phyloP scores from a whole-genome alignment of 306 rosid genomes.

The Medicago lupulina region DNA sequence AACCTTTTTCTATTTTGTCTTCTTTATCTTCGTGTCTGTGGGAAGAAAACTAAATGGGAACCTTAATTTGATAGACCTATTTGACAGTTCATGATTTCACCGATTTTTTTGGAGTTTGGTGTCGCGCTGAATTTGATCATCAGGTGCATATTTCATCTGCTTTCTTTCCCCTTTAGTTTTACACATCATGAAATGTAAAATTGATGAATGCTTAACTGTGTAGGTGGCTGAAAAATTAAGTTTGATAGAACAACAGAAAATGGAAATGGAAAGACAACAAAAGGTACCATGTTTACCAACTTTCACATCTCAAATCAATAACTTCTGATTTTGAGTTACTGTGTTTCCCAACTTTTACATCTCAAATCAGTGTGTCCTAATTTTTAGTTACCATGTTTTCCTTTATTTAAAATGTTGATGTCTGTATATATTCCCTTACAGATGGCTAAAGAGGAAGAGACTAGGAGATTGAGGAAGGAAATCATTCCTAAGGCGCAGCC shows the following conservation, averaged over 20 bases:
- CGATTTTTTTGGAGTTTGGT: no score
- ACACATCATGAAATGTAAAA: not conserved
- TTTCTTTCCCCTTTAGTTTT: constrained; percentile 8
- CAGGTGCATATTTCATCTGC: constrained; percentile 60
- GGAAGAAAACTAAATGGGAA: no score
- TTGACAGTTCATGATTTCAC: no score
- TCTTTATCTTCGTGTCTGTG: no score
- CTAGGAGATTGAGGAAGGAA: constrained; percentile 82
- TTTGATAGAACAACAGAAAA: constrained; percentile 70
- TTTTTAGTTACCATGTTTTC: no score
- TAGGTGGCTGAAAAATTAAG: constrained; percentile 85
- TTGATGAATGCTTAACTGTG: constrained; percentile 29
- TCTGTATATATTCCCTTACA: constrained; percentile 29
- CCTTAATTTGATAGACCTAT: no score
- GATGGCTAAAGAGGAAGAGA: constrained; percentile 91
- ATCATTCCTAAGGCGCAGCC: constrained; percentile 96
- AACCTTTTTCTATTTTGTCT: no score
- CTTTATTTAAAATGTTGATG: not conserved
- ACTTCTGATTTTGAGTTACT: no score
- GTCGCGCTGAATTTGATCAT: constrained; percentile 82
- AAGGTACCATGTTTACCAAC: constrained; percentile 55
- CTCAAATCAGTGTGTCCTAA: no score
- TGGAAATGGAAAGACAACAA: constrained; percentile 81
- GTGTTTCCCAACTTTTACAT: no score
- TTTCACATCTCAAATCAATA: not conserved